Percentiles rank a stretch among this genome's conserved stretches.
phyloP scores from a whole-genome alignment of 83 land plant species.

The Diphasiastrum complanatum region DNA sequence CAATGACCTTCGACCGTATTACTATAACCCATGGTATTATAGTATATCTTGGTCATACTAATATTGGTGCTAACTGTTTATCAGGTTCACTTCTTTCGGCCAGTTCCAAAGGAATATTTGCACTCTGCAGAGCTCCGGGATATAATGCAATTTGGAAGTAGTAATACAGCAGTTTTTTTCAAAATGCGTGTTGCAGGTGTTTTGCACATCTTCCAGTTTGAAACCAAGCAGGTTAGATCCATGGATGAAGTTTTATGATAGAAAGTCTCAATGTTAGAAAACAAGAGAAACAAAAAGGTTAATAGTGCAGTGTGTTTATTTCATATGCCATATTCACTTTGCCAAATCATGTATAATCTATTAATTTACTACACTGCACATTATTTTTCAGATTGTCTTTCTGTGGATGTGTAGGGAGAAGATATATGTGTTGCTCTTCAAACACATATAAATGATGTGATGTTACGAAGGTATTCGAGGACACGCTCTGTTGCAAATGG shows the following conservation, averaged over 20 bases:
- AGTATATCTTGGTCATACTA: no score
- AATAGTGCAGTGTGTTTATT: background rate
- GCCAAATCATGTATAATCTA: conserved; percentile 1
- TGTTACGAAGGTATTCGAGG: conserved; percentile 89
- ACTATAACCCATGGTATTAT: background rate
- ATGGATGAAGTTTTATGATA: background rate
- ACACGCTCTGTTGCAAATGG: conserved; percentile 62
- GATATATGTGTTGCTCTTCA: conserved; percentile 98
- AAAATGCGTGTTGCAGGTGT: conserved; percentile 98
- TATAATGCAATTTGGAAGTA: conserved; percentile 99
- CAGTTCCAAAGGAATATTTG: conserved; percentile 94
- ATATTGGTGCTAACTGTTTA: no score
- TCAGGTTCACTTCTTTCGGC: conserved; percentile 97
- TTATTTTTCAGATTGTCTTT: background rate
- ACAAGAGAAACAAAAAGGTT: no score
- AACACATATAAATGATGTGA: conserved; percentile 99
- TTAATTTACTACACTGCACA: background rate
- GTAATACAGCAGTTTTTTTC: conserved; percentile 94
- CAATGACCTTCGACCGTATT: background rate
- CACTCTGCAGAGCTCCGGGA: conserved; percentile 96
- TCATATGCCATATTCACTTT: background rate
- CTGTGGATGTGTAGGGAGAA: conserved; percentile 78
- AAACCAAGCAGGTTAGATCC: conserved; percentile 84
- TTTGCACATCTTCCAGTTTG: conserved; percentile 95
- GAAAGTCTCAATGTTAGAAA: no score